Evolutionary conservation across 129 eudicot species (phyloP).

Genomic region (Arctium lappa): DNA sequence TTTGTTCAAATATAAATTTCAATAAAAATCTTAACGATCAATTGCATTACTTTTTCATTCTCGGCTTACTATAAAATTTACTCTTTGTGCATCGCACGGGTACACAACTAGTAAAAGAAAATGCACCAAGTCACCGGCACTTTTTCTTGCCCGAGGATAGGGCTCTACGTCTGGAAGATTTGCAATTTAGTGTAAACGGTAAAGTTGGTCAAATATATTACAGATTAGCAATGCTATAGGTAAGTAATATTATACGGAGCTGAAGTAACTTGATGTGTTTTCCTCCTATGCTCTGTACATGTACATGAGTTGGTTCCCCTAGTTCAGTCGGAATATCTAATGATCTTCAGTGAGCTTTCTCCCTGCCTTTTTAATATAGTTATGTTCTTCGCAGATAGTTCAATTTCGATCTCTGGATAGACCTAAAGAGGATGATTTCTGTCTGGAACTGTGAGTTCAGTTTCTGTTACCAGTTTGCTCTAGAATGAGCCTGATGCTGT

Average conservation of each 20-base stretch:
- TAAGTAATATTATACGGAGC: not conserved
- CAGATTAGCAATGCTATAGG: not conserved
- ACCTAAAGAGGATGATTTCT: slow-evolving; percentile 95
- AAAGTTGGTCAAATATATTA: not conserved
- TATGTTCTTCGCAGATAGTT: slow-evolving; percentile 52
- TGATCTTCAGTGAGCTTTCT: not conserved
- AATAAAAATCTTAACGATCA: not conserved
- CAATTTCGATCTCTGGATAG: slow-evolving; percentile 77
- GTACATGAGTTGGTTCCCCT: not conserved
- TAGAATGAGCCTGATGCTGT: not conserved
- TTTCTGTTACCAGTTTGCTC: not conserved
- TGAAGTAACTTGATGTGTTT: not conserved
- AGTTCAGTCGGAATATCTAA: not conserved
- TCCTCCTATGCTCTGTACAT: not conserved
- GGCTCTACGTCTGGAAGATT: too few relatives aligned
- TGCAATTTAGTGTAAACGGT: too few relatives aligned
- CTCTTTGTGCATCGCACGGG: too few relatives aligned
- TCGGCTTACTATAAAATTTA: not conserved
- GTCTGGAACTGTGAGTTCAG: slow-evolving; percentile 73
- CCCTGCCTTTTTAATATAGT: slow-evolving; percentile 5
- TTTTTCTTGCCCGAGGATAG: too few relatives aligned
- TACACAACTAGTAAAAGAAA: too few relatives aligned
- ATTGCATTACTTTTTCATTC: too few relatives aligned
- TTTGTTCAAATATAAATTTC: too few relatives aligned
- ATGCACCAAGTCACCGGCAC: too few relatives aligned